Evolutionary conservation across 2,329 filamentous ascomycete genomes (phyloP), one percentile per base, ranked within the genome.

Genomic region (Beauveria scarabaeidicola): DNA sequence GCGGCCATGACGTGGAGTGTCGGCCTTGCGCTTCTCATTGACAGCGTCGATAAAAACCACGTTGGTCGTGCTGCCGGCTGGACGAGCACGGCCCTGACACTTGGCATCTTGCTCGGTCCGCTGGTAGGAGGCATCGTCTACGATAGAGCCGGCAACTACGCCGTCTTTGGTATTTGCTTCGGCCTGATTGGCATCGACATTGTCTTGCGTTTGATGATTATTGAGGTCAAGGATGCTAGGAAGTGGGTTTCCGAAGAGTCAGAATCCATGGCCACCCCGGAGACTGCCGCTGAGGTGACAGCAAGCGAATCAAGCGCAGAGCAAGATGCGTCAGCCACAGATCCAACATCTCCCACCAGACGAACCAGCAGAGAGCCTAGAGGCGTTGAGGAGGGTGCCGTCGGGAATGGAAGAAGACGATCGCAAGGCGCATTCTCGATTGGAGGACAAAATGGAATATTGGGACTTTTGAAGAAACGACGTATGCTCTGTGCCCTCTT

Each of bases 151-250:
- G 71, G 69, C 2, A 73, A 73, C 60, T 71, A 70, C 60, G 56
- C 69, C 17, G 69, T 73, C 25, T 73, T 71, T 61, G 66, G 67
- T 27, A 72, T 73, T 67, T 73, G 71, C 52, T 73, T 73, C 56
- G 71, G 69, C 9, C 63, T 73, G 2, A 64, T 73, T 36, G 68
- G 65, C 3, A 67, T 68, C 6, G 71, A 73, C 8, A 69, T 72
- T 53, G 53, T 63, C 2, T 60, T 73, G n/a, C 69, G 71, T 27
- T 59, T 73, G 7, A 52, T 63, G 46, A 68, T 73, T 25, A 67
- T 73, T 43, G 71, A 73, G 46, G 67, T 66, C 48, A 72, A 70
- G 59, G 63, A 68, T 8, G 68, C 70, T 17, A 68, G 66, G 46
- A 63, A 62, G 54, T 73, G 69, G 70, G 57, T 67, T 5, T 17